Evolutionary conservation across 768 basidiomycete species (phyloP), one percentile per base, ranked within the genome.

Genomic region (Hypholoma sublateritium): DNA sequence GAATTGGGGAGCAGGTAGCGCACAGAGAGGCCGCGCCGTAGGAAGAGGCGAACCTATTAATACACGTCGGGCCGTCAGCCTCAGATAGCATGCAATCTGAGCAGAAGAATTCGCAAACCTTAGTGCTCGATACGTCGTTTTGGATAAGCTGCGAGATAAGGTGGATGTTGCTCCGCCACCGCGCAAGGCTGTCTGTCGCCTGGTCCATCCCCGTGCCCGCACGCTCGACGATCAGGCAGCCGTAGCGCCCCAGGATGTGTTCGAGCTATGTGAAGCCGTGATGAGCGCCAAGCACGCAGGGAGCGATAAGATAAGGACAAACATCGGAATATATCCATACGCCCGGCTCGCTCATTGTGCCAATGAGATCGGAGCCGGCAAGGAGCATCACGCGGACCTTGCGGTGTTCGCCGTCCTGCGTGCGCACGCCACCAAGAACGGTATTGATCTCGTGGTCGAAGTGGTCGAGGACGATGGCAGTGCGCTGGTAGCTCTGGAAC

Each of bases 281-380:
- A 52, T 52, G 32, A 51, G 56, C 22, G 56, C 41, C 50, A 57
- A 45, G 22, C 21, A 39, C 21, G 39, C 36, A 51, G 39, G 50
- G 42, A 39, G 49, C 50, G 39, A 57, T 60, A 51, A 59, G 42
- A 55, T 36, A 58, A 48, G 58, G 43, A 81, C 93, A 69, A 74
- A 96, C 95, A 81, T 99, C 97, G 58, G 85, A 80, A 66, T 95
- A 88, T 54, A 88, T 86, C 97, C 97, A 99, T 36, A 99, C 96
- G 16, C 97, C 96, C 24, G 97, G 97, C 75, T 98, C 95, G 62
- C 91, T 92, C 89, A 99, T 98, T 24, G 95, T 97, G 66, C 92
- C 87, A 72, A 98, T 98, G 65, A 99, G 79, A 74, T 99, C 97
- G 11, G 92, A 95, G n/a, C 97, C 97, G 4, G 97, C 97, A 53